Percentiles rank a stretch among this genome's conserved stretches.
Conservation (phyloP, 352 stramenopile genomes). For the Pythium phragmitis region DNA sequence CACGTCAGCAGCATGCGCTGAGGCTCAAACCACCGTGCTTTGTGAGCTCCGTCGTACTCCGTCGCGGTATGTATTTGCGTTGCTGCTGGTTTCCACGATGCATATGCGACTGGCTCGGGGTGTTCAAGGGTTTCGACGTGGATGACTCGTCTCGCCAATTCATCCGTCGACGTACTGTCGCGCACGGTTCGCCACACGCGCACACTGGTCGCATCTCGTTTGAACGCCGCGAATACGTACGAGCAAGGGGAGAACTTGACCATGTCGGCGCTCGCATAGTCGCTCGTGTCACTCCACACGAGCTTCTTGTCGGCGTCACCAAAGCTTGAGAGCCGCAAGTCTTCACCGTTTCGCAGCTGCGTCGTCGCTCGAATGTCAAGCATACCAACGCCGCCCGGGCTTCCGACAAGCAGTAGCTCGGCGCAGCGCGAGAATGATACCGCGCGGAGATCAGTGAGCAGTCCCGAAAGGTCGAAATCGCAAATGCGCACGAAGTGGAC, state of each 20-base stretch:
- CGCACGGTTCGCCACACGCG: conserved; percentile 63
- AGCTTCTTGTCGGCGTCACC: conserved; percentile 31
- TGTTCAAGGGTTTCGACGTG: conserved; percentile 48
- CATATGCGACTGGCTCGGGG: conserved; percentile 67
- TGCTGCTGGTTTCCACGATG: conserved; percentile 77
- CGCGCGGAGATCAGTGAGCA: conserved; percentile 32
- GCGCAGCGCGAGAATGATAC: conserved; percentile 69
- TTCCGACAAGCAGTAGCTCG: conserved; percentile 57
- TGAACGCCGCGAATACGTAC: conserved; percentile 62
- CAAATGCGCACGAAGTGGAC: conserved; percentile 55
- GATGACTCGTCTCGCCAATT: conserved; percentile 18
- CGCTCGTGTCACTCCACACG: conserved; percentile 25
- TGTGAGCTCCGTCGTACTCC: conserved; percentile 55
- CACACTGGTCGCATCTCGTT: conserved; percentile 31
- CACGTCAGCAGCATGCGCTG: conserved; percentile 76
- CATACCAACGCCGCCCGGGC: conserved; percentile 43
- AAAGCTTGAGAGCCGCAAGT: conserved; percentile 19
- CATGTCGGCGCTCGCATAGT: conserved; percentile 31
- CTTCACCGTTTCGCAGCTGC: conserved; percentile 3
- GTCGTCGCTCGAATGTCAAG: conserved; percentile 40
- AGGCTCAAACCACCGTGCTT: conserved; percentile 75
- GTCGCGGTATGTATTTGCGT: conserved; percentile 49
- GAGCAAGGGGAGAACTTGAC: conserved; percentile 78
- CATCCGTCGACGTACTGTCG: conserved; percentile 1
- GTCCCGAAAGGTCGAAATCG: conserved; percentile 35